Percentiles rank a stretch among this genome's conserved stretches.
phyloP scores from a whole-genome alignment of 352 stramenopile species.

The Globisporangium orthogonon region DNA sequence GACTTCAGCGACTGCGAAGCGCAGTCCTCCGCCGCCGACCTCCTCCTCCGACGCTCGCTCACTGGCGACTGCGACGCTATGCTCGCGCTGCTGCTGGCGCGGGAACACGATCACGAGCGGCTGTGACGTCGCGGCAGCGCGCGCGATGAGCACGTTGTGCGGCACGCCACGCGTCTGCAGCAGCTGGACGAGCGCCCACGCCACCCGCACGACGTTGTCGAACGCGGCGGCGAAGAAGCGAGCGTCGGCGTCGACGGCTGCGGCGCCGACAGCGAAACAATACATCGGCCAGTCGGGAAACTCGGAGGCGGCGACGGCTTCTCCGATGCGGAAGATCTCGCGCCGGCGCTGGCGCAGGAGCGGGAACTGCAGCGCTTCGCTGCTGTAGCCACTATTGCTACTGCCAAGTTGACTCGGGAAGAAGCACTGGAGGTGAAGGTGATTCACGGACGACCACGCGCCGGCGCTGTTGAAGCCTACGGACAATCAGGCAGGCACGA shows the following conservation, averaged over 20 bases:
- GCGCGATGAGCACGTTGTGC: conserved; percentile 52
- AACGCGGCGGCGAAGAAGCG: background rate
- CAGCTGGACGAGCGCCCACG: conserved; percentile 36
- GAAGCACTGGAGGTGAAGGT: conserved; percentile 68
- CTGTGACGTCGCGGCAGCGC: background rate
- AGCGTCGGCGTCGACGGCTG: background rate
- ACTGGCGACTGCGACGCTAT: conserved; percentile 12
- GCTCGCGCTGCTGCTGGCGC: conserved; percentile 44
- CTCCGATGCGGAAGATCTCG: conserved; percentile 17
- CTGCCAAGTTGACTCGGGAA: conserved; percentile 27
- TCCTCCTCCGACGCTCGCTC: conserved; percentile 1
- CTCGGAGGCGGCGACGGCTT: conserved; percentile 13
- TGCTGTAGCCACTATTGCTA: background rate
- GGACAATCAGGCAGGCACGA: background rate
- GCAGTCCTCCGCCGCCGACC: conserved; percentile 16
- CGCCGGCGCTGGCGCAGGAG: conserved; percentile 27
- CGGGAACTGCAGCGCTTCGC: conserved; percentile 23
- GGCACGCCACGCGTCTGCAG: conserved; percentile 31
- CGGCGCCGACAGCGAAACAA: conserved; percentile 30
- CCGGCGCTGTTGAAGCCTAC: conserved; percentile 66
- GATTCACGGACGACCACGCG: conserved; percentile 74
- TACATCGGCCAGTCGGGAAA: conserved; percentile 35
- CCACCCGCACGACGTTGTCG: conserved; percentile 10
- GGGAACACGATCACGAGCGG: conserved; percentile 48
- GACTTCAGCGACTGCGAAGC: conserved; percentile 57